Conservation (phyloP, 345 rosid species). For the Corchorus olitorius region DNA sequence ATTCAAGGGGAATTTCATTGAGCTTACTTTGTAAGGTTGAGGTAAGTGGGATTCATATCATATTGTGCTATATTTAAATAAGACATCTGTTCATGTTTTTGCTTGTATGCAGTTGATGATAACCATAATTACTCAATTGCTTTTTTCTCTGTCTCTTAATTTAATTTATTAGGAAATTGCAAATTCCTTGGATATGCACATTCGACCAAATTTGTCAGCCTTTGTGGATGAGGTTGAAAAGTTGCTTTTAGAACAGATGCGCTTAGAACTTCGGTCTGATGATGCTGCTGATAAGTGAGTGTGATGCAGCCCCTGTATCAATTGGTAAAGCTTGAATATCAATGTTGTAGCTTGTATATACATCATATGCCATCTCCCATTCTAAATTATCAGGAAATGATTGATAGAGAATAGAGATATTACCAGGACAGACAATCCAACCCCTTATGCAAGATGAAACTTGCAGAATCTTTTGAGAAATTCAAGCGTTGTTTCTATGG, state of each 20-base stretch:
- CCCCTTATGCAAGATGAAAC: background rate
- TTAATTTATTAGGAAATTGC: slow-evolving; percentile 41
- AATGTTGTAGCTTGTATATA: background rate
- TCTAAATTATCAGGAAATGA: background rate
- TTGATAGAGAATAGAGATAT: background rate
- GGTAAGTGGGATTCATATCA: slow-evolving; percentile 39
- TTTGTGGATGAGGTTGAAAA: slow-evolving; percentile 52
- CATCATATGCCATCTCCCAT: background rate
- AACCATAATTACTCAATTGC: background rate
- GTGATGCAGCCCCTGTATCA: background rate
- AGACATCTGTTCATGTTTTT: background rate
- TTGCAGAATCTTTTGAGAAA: background rate
- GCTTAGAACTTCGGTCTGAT: slow-evolving; percentile 27
- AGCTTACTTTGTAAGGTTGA: slow-evolving; percentile 62
- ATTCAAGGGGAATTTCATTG: slow-evolving; percentile 54
- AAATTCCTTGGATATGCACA: slow-evolving; percentile 41
- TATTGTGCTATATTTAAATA: background rate
- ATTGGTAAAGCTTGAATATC: slow-evolving; percentile 3
- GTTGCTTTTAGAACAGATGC: slow-evolving; percentile 42
- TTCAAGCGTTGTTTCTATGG: background rate
- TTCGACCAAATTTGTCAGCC: slow-evolving; percentile 42
- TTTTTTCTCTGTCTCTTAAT: background rate
- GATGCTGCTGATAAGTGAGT: slow-evolving; percentile 19
- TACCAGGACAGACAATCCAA: background rate
- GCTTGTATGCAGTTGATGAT: background rate